Evolutionary conservation across 2,329 filamentous ascomycete genomes (phyloP), one percentile per base, ranked within the genome.

Genomic region (Epicoccum sorghinum): DNA sequence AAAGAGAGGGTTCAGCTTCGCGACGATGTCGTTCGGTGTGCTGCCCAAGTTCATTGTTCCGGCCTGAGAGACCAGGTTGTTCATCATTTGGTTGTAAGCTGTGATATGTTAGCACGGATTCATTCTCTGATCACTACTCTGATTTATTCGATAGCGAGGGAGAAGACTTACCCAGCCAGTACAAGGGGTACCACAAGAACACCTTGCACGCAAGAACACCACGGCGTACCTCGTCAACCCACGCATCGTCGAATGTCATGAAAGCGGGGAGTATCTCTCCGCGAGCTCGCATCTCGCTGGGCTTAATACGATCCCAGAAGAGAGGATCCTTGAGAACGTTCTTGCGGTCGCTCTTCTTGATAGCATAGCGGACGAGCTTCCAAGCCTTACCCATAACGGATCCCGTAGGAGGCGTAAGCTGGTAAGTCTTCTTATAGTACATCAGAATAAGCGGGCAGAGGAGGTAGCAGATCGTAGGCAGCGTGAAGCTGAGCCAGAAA

Each of bases 181-280:
- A 70, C 0, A 71, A 52, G 27, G 89, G 89, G 58, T 86, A 85
- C 79, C 88, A 91, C 52, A 86, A 55, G 52, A 77, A 77, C 7
- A 77, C 71, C 24, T 70, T 70, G 68, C 74, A 77, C 3, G 74
- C 72, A 22, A 66, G 58, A 13, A 71, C 51, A 54, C 88, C 89
- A 72, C 89, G 86, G 47, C 81, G 80, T 41, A 92, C 86, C 69
- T 92, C 88, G 50, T 91, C 88, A 6, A 92, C 89, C 88, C 88
- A 92, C 53, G 84, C 84, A 61, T 92, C 89, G 57, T 92, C 89
- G 61, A 90, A 92, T 0, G 86, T 90, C 87, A 91, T 91, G 88
- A 88, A 91, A 0, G 59, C 45, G 0, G 88, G 88, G 30, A 84
- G 82, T 50, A 80, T 67, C 0, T 75, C 73, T 4, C 81, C 76